Conservation (phyloP, 2,329 filamentous ascomycete genomes). For the Sporothrix dimorphospora region DNA sequence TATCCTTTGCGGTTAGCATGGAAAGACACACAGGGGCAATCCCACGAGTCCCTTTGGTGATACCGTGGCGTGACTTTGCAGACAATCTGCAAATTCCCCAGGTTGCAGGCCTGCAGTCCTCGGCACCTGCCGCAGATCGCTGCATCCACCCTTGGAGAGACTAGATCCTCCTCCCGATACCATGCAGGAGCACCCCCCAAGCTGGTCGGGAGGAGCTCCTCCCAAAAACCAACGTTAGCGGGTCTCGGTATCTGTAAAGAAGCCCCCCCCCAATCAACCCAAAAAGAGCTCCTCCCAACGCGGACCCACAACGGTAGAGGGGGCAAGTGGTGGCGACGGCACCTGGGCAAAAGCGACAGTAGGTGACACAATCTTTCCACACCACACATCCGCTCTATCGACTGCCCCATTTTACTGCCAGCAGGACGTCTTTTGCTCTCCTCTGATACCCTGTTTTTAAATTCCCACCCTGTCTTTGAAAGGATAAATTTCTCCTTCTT, state of each 20-base stretch:
- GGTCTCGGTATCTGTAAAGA: background rate
- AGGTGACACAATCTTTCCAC: background rate
- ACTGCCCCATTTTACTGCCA: background rate
- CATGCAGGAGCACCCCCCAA: background rate
- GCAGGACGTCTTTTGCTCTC: background rate
- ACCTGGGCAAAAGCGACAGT: too few relatives aligned
- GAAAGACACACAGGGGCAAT: background rate
- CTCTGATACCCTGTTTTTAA: background rate
- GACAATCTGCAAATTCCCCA: background rate
- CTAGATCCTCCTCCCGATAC: background rate
- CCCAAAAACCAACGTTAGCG: background rate
- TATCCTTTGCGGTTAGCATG: constrained; percentile 8
- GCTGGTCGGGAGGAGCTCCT: constrained; percentile 21
- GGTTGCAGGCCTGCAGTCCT: background rate
- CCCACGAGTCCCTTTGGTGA: background rate
- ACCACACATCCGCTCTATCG: too few relatives aligned
- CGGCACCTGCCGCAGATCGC: constrained; percentile 2
- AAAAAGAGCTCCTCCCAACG: constrained; percentile 17
- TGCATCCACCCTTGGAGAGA: background rate
- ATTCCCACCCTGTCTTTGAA: background rate
- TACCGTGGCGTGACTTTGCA: background rate
- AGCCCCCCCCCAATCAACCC: background rate
- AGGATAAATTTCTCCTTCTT: background rate
- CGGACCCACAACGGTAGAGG: background rate
- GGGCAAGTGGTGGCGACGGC: too few relatives aligned